Conservation (phyloP, 2,329 filamentous ascomycete genomes). For the Septoria petroselini region DNA sequence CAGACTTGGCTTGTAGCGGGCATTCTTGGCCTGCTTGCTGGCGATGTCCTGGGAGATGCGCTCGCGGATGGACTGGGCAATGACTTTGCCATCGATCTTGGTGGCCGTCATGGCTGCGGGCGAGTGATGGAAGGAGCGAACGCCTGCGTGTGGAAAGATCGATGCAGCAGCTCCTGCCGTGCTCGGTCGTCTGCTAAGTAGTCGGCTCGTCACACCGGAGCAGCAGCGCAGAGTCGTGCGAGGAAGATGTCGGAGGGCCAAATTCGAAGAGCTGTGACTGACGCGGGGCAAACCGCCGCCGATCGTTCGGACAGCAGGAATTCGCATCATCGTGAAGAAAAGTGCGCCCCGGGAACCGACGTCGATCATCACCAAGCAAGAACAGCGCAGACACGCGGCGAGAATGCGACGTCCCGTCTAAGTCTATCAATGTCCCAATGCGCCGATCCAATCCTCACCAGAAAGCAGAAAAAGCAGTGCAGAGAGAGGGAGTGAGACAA, state of each 20-base stretch:
- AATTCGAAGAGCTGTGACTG: not conserved
- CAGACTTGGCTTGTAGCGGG: slow-evolving; percentile 81
- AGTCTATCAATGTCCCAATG: too few relatives aligned
- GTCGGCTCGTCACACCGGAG: not conserved
- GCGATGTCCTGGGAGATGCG: slow-evolving; percentile 75
- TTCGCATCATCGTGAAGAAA: too few relatives aligned
- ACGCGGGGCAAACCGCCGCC: slow-evolving; percentile 8
- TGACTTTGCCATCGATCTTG: slow-evolving; percentile 93
- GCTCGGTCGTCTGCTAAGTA: too few relatives aligned
- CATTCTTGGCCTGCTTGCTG: slow-evolving; percentile 75
- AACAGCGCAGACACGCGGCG: too few relatives aligned
- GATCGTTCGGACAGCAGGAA: slow-evolving; percentile 10
- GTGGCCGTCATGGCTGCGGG: slow-evolving; percentile 71
- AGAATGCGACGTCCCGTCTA: too few relatives aligned
- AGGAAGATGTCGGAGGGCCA: slow-evolving; percentile 15
- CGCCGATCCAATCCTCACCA: too few relatives aligned
- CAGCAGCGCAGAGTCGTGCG: slow-evolving; percentile 1
- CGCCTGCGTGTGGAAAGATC: slow-evolving; percentile 14
- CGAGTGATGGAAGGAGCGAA: slow-evolving; percentile 50
- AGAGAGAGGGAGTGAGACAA: too few relatives aligned
- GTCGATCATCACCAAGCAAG: too few relatives aligned
- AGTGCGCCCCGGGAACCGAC: too few relatives aligned
- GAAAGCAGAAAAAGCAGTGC: too few relatives aligned
- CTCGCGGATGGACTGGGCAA: slow-evolving; percentile 88
- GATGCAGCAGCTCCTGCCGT: too few relatives aligned